These are phyloP conservation scores for Fusarium penzigii DNA, from an alignment of 2,329 filamentous ascomycete species.

Conservation along the genomic window DNA sequence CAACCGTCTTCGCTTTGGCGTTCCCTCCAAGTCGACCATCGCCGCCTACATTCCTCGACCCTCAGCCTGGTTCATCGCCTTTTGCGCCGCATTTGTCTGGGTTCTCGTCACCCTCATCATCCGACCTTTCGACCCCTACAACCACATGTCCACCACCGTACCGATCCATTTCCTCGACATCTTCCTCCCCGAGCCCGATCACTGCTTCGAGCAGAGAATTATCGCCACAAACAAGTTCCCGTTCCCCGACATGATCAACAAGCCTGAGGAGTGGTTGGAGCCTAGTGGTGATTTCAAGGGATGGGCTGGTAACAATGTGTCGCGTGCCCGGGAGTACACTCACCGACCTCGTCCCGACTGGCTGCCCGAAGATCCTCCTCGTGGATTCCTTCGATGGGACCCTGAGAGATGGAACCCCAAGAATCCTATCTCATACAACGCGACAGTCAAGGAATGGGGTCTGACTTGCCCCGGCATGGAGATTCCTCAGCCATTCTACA, in stretches of 20 bases:
- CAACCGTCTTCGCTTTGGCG: conserved; percentile 1
- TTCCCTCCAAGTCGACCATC: neutral
- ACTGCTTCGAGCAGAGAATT: conserved; percentile 21
- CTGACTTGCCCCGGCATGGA: conserved; percentile 2
- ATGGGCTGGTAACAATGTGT: conserved; percentile 26
- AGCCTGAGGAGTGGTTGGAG: conserved; percentile 20
- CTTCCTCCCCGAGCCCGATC: conserved; percentile 19
- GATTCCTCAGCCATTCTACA: conserved; percentile 35
- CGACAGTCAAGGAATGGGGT: neutral
- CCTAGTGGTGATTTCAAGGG: conserved; percentile 30
- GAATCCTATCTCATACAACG: neutral
- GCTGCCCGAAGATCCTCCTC: conserved; percentile 23
- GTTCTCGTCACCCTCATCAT: conserved; percentile 14
- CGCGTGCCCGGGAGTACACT: conserved; percentile 20
- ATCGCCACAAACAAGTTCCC: conserved; percentile 25
- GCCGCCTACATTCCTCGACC: neutral
- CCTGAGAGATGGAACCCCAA: conserved; percentile 3
- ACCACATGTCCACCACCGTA: conserved; percentile 31
- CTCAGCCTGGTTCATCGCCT: neutral
- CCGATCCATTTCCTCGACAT: conserved; percentile 27
- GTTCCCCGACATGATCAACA: conserved; percentile 20
- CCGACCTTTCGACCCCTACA: conserved; percentile 27
- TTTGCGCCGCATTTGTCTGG: conserved; percentile 11
- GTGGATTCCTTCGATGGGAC: conserved; percentile 28
- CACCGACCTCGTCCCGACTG: conserved; percentile 21